These are phyloP conservation scores for Colletotrichum sp. DNA, from an alignment of 2,329 filamentous ascomycete species.

Conservation along the genomic window DNA sequence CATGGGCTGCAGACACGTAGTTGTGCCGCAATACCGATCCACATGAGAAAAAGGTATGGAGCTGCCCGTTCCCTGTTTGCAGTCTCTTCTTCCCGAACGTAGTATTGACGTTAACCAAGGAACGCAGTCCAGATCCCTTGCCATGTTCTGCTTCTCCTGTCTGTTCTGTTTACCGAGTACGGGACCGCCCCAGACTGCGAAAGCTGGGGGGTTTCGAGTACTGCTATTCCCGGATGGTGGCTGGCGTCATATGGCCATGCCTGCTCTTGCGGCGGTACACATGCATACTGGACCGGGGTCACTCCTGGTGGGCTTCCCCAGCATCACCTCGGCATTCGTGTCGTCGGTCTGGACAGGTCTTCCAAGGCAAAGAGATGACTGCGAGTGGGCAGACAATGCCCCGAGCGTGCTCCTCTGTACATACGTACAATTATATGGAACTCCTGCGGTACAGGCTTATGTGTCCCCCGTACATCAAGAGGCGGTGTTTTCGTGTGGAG, in stretches of 20 bases:
- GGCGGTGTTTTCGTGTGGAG: not conserved
- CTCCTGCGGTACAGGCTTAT: not conserved
- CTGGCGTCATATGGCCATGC: not conserved
- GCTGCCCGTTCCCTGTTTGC: not conserved
- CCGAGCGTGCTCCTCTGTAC: not conserved
- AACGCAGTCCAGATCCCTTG: not conserved
- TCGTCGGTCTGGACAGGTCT: not conserved
- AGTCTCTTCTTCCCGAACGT: not conserved
- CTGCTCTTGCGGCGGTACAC: not conserved
- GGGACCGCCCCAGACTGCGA: not conserved
- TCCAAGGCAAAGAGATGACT: not conserved
- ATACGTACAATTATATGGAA: not conserved
- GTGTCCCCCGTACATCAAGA: not conserved
- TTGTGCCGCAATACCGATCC: conserved; percentile 10
- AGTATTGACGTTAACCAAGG: not conserved
- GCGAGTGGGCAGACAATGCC: not conserved
- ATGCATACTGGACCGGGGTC: not conserved
- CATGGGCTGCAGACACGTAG: not conserved
- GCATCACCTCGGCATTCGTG: not conserved
- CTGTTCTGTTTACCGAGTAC: not conserved
- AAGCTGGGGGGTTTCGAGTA: not conserved
- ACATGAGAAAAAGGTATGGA: not conserved
- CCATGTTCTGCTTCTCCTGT: not conserved
- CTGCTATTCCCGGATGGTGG: not conserved
- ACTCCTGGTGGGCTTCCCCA: not conserved